Conservation (phyloP, 2,329 filamentous ascomycete species). For the Nemania abortiva region DNA sequence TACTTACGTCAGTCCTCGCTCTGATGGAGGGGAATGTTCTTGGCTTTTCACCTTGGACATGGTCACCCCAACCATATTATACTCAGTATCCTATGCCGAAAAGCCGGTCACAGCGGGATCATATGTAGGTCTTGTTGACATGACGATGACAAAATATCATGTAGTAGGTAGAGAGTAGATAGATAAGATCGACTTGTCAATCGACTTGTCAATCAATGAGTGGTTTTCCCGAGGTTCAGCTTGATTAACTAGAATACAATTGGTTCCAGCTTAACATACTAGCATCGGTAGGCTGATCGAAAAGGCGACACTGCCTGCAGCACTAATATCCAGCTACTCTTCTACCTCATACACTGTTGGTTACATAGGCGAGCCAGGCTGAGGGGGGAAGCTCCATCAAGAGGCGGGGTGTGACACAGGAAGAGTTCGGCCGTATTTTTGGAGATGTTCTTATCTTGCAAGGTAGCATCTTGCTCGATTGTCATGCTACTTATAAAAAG, state of each 20-base stretch:
- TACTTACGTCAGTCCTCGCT: constrained; percentile 22
- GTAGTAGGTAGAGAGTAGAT: not conserved
- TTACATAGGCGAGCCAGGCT: not conserved
- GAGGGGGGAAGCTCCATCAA: not conserved
- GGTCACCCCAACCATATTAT: not conserved
- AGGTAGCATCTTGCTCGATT: not conserved
- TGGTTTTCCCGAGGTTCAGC: not conserved
- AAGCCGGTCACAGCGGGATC: constrained; percentile 7
- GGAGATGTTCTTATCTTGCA: not conserved
- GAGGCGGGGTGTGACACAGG: not conserved
- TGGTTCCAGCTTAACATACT: not conserved
- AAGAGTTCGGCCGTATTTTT: constrained; percentile 6
- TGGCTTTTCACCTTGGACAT: constrained; percentile 7
- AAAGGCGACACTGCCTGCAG: too few species aligned
- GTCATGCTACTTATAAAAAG: constrained; percentile 2
- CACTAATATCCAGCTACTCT: too few species aligned
- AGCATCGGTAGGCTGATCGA: too few species aligned
- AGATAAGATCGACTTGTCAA: not conserved
- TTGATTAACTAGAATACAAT: not conserved
- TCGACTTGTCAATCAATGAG: not conserved
- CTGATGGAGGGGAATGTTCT: constrained; percentile 21
- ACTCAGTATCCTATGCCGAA: constrained; percentile 13
- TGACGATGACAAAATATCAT: not conserved
- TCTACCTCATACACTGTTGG: not conserved
- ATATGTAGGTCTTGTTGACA: not conserved